Evolutionary conservation across 805 yeast genomes (phyloP), one percentile per base, ranked within the genome.

Genomic region (Candida parachauliodes): DNA sequence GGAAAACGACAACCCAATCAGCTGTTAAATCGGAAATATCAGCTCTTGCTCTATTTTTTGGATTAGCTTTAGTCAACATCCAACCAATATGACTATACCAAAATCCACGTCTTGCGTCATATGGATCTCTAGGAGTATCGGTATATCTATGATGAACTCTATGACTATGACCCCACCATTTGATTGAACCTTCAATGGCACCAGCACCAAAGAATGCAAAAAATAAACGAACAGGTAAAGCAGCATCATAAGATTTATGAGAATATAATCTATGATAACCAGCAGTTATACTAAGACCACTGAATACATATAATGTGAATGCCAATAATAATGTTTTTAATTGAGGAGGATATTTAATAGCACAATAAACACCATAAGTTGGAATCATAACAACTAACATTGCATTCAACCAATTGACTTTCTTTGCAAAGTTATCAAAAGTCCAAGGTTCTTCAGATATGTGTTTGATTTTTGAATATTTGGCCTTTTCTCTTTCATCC

Each of bases 91-190:
- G 94, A 21, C 87, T 77, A 56, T 74, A 85, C 88, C 89, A 83
- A 60, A 84, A 79, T 12, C 94, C 94, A 53, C 69, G 70, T 67
- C 89, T 76, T 14, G 94, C 93, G 57, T 85, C 93, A 55, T 84
- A 85, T 36, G 94, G 94, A 60, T 85, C 94, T 68, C 91, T 77
- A 40, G 61, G 50, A 19, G 93, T 85, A 62, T 85, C 94, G 4
- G 93, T 84, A 63, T 83, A 85, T 68, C 94, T 74, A 65, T 85
- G 94, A 60, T 85, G 94, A 40, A 84, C 73, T 74, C 94, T 76
- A 64, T 85, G 94, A 36, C 83, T 74, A 58, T 84, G 93, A 33
- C 83, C 77, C 94, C 94, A 85, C 93, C 93, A 84, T 61, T 84
- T 84, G 59, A 84, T 79, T 28, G 91, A 83, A 47, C 94, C 94